Percentiles rank a stretch among this genome's conserved stretches.
Evolutionary conservation across 345 rosid species (phyloP).

Genomic region (Rhizophora apiculata): DNA sequence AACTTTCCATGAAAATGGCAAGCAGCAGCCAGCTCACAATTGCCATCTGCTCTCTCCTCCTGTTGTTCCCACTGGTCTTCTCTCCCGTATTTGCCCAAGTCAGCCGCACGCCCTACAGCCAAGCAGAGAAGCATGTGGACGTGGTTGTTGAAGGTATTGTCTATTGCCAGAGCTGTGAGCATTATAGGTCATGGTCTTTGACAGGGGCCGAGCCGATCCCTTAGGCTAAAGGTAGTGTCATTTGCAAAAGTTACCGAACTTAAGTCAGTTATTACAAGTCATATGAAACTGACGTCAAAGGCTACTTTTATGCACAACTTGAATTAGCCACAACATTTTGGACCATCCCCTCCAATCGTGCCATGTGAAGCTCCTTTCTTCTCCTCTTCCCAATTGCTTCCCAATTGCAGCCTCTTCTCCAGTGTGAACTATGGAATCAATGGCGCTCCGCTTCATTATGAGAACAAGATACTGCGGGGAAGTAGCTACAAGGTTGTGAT

Average conservation of each 20-base stretch:
- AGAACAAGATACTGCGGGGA: constrained; percentile 47
- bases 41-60: constrained; percentile 27
- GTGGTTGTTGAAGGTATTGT: constrained; percentile 80
- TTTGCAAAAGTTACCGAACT: constrained; percentile 57
- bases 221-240: constrained; percentile 66
- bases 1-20: constrained; percentile 31
- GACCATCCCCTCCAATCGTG: constrained; percentile 89
- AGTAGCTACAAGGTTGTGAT: constrained; percentile 47
- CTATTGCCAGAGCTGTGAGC: constrained; percentile 72
- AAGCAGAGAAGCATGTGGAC: constrained; percentile 35
- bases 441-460: constrained; percentile 57
- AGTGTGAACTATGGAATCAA: constrained; percentile 66
- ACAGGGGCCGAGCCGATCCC: constrained; percentile 61
- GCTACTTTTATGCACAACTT: constrained; percentile 76
- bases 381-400: constrained; percentile 56
- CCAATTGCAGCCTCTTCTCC: constrained; percentile 61
- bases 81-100: constrained; percentile 25
- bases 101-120: neutral
- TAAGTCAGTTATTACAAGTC: constrained; percentile 65
- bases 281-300: constrained; percentile 44
- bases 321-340: constrained; percentile 38
- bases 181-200: constrained; percentile 68
- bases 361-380: constrained; percentile 64
- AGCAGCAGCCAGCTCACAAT: constrained; percentile 18
- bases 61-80: constrained; percentile 30